Percentiles rank a stretch among this genome's conserved stretches.
These are phyloP conservation scores for Chionographis japonica DNA, from an alignment of 106 monocot genomes.

Conservation along the genomic window DNA sequence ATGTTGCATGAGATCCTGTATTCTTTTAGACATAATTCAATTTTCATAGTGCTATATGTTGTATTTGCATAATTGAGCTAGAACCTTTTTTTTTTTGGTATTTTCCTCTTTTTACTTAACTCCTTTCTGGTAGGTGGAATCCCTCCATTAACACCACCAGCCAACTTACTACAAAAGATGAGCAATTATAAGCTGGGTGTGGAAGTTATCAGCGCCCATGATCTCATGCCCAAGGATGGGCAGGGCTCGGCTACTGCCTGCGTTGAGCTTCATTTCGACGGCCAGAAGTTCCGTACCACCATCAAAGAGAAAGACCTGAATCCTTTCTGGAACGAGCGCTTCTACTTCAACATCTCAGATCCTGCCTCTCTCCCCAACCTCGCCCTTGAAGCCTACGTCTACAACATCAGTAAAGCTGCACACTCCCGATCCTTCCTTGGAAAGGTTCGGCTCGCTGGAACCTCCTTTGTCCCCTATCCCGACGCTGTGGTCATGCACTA, in stretches of 20 bases:
- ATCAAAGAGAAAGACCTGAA: conserved; percentile 75
- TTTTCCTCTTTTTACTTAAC: no score
- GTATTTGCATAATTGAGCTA: neutral
- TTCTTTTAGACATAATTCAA: no score
- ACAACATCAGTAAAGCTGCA: conserved; percentile 40
- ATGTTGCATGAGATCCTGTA: no score
- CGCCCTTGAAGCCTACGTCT: conserved; percentile 56
- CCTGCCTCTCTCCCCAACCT: conserved; percentile 49
- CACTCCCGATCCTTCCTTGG: conserved; percentile 55
- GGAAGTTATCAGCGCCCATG: conserved; percentile 60
- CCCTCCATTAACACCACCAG: neutral
- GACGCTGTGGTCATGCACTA: conserved; percentile 66
- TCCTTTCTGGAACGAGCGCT: conserved; percentile 68
- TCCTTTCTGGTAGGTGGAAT: neutral
- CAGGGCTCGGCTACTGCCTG: conserved; percentile 59
- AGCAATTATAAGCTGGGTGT: conserved; percentile 59
- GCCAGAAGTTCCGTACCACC: conserved; percentile 62
- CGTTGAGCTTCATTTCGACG: conserved; percentile 70
- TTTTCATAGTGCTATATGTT: no score
- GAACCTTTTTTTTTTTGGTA: no score
- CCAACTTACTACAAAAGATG: conserved; percentile 29
- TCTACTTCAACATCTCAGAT: conserved; percentile 69
- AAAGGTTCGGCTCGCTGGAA: conserved; percentile 59
- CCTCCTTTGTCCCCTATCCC: conserved; percentile 58
- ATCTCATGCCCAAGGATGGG: conserved; percentile 83